Percentiles rank a stretch among this genome's conserved stretches.
Evolutionary conservation across 768 basidiomycete species (phyloP).

Genomic region (Tulasnella sp.): DNA sequence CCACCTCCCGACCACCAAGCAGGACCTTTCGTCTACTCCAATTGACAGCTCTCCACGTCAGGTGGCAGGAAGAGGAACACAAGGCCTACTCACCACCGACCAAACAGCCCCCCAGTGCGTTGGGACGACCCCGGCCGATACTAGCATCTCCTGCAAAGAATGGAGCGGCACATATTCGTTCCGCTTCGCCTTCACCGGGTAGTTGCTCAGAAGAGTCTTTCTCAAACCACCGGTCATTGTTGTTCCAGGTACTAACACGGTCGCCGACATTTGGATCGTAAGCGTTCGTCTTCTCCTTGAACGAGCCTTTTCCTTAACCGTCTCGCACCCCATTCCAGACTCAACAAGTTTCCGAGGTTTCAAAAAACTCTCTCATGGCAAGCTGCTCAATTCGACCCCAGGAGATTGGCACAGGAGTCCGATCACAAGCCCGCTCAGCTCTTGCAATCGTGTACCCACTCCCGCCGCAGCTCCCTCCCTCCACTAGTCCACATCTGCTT

Average conservation of each 20-base stretch:
- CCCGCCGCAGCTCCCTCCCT: conserved; percentile 26
- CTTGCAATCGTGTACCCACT: conserved; percentile 18
- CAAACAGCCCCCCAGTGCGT: too few relatives aligned
- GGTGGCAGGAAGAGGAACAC: too few relatives aligned
- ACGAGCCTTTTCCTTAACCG: not conserved
- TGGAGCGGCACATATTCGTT: not conserved
- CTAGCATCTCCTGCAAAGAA: not conserved
- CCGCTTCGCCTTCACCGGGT: not conserved
- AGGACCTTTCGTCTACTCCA: too few relatives aligned
- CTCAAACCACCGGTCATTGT: not conserved
- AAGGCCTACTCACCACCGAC: too few relatives aligned
- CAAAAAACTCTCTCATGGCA: not conserved
- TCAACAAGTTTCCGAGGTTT: too few relatives aligned
- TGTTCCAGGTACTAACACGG: not conserved
- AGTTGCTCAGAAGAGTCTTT: not conserved
- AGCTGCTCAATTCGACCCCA: not conserved
- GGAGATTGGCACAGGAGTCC: conserved; percentile 55
- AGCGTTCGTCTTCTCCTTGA: too few relatives aligned
- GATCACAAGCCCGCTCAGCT: conserved; percentile 25
- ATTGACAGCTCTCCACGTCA: too few relatives aligned
- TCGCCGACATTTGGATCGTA: too few relatives aligned
- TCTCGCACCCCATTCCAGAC: not conserved
- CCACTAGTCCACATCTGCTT: conserved; percentile 11
- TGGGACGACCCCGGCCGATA: not conserved
- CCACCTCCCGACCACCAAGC: not conserved